A percentile compares a stretch with the other conserved stretches of the same genome.
Conservation (phyloP, 2,329 filamentous ascomycete genomes). For the Beauveria sp. region DNA sequence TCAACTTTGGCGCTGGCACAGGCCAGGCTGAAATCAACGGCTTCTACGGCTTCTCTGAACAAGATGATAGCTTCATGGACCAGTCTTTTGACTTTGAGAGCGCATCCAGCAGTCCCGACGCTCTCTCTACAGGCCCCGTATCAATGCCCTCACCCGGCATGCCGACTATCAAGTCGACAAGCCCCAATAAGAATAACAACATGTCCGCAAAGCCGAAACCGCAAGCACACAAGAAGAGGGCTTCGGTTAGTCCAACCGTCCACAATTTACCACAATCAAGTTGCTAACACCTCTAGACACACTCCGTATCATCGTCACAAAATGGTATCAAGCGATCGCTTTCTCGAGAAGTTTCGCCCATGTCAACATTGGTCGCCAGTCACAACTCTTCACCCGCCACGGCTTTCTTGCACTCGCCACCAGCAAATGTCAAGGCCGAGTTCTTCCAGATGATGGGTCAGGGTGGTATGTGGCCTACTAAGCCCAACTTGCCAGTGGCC, state of each 20-base stretch:
- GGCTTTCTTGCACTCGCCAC: conserved; percentile 39
- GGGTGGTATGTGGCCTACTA: conserved; percentile 29
- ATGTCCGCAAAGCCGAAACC: conserved; percentile 18
- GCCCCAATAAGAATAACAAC: conserved; percentile 18
- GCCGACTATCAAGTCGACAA: conserved; percentile 31
- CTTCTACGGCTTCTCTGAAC: conserved; percentile 25
- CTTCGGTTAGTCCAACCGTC: conserved; percentile 32
- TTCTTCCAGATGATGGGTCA: conserved; percentile 27
- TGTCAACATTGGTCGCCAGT: conserved; percentile 43
- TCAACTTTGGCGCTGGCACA: conserved; percentile 24
- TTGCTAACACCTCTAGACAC: conserved; percentile 36
- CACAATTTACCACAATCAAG: neutral
- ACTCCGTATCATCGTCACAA: conserved; percentile 42
- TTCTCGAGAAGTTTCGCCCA: conserved; percentile 48
- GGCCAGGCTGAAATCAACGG: conserved; percentile 21
- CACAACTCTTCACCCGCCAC: conserved; percentile 43
- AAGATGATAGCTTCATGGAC: conserved; percentile 38
- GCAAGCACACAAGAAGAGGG: conserved; percentile 29
- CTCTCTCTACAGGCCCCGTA: conserved; percentile 17
- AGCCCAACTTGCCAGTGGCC: conserved; percentile 19
- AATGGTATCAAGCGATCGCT: conserved; percentile 37
- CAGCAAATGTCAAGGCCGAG: conserved; percentile 33
- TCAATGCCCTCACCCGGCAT: conserved; percentile 37
- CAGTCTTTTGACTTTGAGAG: conserved; percentile 51
- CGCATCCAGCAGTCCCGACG: conserved; percentile 48